A percentile compares a stretch with the other conserved stretches of the same genome.
Evolutionary conservation across 108 stramenopile genomes (phyloP).

Genomic region (Conticribra weissflogii): DNA sequence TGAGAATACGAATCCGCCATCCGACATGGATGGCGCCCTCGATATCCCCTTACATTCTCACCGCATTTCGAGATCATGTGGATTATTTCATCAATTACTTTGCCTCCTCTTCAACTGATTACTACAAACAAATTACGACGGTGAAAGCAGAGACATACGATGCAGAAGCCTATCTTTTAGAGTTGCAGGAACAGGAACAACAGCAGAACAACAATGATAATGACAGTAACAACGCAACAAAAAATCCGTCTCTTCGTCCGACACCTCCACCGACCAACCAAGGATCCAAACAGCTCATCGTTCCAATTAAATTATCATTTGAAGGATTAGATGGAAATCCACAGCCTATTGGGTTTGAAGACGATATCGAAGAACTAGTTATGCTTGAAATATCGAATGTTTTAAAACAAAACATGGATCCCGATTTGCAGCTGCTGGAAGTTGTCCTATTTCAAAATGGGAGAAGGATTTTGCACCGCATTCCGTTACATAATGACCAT

Average conservation of each 20-base stretch:
- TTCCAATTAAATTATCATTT: not conserved
- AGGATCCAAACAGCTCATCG: not conserved
- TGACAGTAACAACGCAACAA: not conserved
- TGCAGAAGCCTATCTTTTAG: not conserved
- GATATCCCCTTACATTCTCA: not conserved
- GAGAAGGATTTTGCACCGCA: no score
- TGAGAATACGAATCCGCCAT: slow-evolving; percentile 5
- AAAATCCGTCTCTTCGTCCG: not conserved
- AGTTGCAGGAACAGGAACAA: not conserved
- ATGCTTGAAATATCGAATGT: not conserved
- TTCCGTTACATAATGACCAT: no score
- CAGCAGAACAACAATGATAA: no score
- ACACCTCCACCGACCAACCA: not conserved
- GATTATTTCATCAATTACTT: slow-evolving; percentile 1
- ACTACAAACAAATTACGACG: slow-evolving; percentile 1
- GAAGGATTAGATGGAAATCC: not conserved
- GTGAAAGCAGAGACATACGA: not conserved
- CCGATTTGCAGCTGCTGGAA: not conserved
- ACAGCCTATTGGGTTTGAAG: not conserved
- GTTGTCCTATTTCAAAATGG: not conserved
- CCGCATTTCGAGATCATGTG: not conserved
- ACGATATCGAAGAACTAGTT: not conserved
- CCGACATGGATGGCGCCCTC: slow-evolving; percentile 1
- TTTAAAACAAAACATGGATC: not conserved
- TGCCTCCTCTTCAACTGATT: no score